Evolutionary conservation across 257 asterid genomes (phyloP).

Genomic region (Primulina tabacum): DNA sequence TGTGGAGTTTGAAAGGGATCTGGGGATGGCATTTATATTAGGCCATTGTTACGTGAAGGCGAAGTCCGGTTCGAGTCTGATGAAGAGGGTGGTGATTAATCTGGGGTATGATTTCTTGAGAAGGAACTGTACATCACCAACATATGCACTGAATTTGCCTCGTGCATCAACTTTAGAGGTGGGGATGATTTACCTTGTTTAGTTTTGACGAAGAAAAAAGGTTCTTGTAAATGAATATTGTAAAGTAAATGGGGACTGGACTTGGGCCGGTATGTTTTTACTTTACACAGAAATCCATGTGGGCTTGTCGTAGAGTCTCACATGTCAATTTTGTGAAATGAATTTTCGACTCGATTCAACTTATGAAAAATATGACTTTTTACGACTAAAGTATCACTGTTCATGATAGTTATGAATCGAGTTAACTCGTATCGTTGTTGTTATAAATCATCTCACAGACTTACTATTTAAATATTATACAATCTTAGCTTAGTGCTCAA

Average conservation of each 20-base stretch:
- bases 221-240: not conserved
- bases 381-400: too few relatives aligned
- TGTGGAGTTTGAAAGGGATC: slow-evolving; percentile 73
- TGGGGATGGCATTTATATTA: slow-evolving; percentile 83
- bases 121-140: slow-evolving; percentile 76
- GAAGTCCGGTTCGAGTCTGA: slow-evolving; percentile 66
- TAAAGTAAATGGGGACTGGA: not conserved
- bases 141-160: slow-evolving; percentile 72
- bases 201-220: slow-evolving; percentile 20
- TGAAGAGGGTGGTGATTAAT: slow-evolving; percentile 61
- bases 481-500: too few relatives aligned
- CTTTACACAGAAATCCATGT: too few relatives aligned
- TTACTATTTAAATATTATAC: too few relatives aligned
- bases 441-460: too few relatives aligned
- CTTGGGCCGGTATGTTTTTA: not conserved
- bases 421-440: too few relatives aligned
- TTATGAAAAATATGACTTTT: too few relatives aligned
- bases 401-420: too few relatives aligned
- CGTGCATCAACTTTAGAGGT: slow-evolving; percentile 90
- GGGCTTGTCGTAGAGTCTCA: too few relatives aligned
- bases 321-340: too few relatives aligned
- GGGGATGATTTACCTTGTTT: slow-evolving; percentile 92
- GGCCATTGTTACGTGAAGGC: slow-evolving; percentile 83
- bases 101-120: slow-evolving; percentile 77
- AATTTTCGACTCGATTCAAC: too few relatives aligned